Evolutionary conservation across 225 moss, liverwort and hornwort species (phyloP), one percentile per base, ranked within the genome.

Genomic region (Polytrichum formosum): DNA sequence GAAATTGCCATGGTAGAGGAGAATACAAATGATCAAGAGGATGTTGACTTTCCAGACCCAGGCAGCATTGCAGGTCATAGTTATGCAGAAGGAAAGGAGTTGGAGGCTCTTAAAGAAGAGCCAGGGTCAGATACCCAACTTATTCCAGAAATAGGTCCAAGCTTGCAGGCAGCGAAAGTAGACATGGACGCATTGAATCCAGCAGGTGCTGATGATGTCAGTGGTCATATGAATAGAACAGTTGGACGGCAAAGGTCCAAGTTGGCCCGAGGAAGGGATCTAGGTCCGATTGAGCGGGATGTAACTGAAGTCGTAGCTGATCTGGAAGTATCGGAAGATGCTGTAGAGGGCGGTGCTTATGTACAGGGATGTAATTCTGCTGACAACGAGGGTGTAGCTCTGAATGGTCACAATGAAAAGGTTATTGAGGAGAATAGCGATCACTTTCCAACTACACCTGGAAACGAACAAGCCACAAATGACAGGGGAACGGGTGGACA

Each of bases 181-280:
- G 27, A 54, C 26, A 6, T 17, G 33, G 33, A 63, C 4, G 18
- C 30, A 54, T 67, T 25, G 54, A 53, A 20, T 67, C 66, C 6
- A 37, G 22, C 23, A 67, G 53, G 27, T 67, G 22, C 53, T 64
- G 28, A 58, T 56, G 22, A 53, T 62, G 35, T 13, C 26, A 67
- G 55, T 22, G 25, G 59, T 21, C 59, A 59, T 25, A 64, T 18
- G 61, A 59, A 53, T 63, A 65, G 67, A 66, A 21, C 68, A 58
- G 68, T 72, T 60, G 72, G 72, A 56, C 64, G 67, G 53, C 71
- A 76, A 53, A 55, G 58, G 6, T 68, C 72, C 18, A 68, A 58
- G 26, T 26, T 26, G 2, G 54, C 63, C 65, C 63, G 33, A 65
- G 74, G 56, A 25, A 6, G 53, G 28, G 28, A 23, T 61, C 19